A percentile compares a stretch with the other conserved stretches of the same genome.
Evolutionary conservation across 345 rosid genomes (phyloP).

Genomic region (Lagerstroemia speciosa): DNA sequence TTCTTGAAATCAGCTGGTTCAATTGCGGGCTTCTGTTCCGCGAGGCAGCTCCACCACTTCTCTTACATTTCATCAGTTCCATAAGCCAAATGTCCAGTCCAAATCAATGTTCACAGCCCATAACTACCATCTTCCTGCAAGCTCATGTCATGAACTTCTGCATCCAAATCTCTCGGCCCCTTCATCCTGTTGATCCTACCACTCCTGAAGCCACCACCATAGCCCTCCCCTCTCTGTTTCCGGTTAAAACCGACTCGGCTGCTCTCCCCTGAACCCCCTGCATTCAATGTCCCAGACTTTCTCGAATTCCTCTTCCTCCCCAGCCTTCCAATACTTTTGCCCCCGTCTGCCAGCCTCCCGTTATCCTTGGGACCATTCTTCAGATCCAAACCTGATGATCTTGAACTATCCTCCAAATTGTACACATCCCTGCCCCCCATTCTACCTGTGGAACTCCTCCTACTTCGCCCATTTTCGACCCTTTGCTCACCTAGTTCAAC

Average conservation of each 20-base stretch:
- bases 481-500: background rate
- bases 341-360: background rate
- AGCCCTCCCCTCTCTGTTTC: constrained; percentile 18
- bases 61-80: background rate
- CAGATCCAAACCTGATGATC: background rate
- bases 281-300: background rate
- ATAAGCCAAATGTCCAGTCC: background rate
- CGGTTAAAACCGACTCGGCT: constrained; percentile 10
- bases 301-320: background rate
- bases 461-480: background rate
- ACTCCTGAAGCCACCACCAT: background rate
- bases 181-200: constrained; percentile 2
- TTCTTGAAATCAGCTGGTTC: background rate
- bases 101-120: constrained; percentile 11
- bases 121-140: constrained; percentile 33
- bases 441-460: background rate
- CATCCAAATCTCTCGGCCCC: constrained; percentile 12
- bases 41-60: background rate
- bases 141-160: constrained; percentile 29
- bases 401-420: background rate
- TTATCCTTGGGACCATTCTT: background rate
- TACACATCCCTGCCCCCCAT: background rate
- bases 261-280: background rate
- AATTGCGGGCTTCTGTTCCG: background rate
- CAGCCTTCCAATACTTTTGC: background rate